phyloP scores from a whole-genome alignment of 441 rosid species.

The Melastoma candidum region DNA sequence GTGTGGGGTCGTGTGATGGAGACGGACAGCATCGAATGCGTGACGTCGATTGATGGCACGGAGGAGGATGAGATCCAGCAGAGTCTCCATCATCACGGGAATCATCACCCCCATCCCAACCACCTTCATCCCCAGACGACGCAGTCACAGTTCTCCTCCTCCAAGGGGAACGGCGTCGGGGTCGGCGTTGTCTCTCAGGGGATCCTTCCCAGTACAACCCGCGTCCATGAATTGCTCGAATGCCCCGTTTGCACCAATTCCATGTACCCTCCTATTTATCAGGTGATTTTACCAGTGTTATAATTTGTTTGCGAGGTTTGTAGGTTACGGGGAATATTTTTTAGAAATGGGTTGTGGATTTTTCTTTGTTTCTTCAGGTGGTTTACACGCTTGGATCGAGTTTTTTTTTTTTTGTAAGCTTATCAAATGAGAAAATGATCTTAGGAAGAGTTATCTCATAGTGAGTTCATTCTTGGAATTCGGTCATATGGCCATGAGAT shows the following conservation, averaged over 20 bases:
- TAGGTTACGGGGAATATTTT: no score
- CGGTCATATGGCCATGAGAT: no score
- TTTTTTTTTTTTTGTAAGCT: no score
- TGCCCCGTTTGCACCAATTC: conserved; percentile 98
- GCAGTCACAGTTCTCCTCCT: conserved; percentile 30
- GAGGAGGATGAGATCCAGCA: conserved; percentile 81
- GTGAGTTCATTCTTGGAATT: no score
- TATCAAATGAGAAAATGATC: no score
- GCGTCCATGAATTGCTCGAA: conserved; percentile 97
- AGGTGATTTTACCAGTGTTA: conserved; percentile 30
- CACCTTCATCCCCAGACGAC: no score
- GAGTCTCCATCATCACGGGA: conserved; percentile 32
- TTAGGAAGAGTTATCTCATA: no score
- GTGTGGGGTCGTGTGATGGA: conserved; percentile 35
- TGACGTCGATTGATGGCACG: conserved; percentile 52
- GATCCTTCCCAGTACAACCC: conserved; percentile 44
- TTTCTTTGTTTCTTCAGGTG: no score
- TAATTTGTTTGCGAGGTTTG: no score
- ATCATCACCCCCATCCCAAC: conserved; percentile 20
- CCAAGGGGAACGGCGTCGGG: conserved; percentile 20
- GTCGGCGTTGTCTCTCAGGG: conserved; percentile 23
- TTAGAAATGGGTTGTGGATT: no score
- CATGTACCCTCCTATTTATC: conserved; percentile 99
- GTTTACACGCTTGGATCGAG: no score
- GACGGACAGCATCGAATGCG: conserved; percentile 63